Percentiles rank a stretch among this genome's conserved stretches.
Evolutionary conservation across 768 basidiomycete genomes (phyloP).

Genomic region (Ephemerocybe angulata): DNA sequence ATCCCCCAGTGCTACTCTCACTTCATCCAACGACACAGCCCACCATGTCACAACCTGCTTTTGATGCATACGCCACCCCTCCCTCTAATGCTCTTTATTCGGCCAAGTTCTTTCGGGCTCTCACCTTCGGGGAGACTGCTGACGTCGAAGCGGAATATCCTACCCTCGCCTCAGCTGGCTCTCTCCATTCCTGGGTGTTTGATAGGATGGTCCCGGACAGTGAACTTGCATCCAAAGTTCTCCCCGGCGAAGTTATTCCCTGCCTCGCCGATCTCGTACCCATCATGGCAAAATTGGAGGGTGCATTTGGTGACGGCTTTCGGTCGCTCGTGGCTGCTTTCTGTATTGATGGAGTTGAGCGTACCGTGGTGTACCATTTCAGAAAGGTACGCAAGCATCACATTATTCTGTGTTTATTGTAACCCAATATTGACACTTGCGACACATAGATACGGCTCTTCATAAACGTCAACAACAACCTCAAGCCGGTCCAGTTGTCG

Average conservation of each 20-base stretch:
- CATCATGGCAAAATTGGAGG: neutral
- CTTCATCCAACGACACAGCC: too few relatives aligned
- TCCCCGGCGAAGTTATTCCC: neutral
- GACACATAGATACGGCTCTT: neutral
- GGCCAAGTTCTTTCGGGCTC: too few relatives aligned
- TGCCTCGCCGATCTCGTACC: neutral
- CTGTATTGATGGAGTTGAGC: neutral
- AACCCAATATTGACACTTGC: neutral
- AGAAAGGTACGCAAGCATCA: neutral
- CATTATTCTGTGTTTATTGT: neutral
- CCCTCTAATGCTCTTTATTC: too few relatives aligned
- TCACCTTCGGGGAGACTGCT: too few relatives aligned
- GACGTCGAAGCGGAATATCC: neutral
- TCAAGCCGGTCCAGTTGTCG: neutral
- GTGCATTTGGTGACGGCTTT: neutral
- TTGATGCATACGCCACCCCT: too few relatives aligned
- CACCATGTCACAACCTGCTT: too few relatives aligned
- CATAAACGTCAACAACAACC: conserved; percentile 1
- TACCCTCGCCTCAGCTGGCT: neutral
- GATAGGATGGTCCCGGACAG: neutral
- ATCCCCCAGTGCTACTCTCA: too few relatives aligned
- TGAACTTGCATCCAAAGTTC: neutral
- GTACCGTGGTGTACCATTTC: conserved; percentile 1
- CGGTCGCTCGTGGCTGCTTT: neutral
- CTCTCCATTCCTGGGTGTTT: neutral